Conservation (phyloP, 1,284 basidiomycete genomes). For the Athelia psychrophila region DNA sequence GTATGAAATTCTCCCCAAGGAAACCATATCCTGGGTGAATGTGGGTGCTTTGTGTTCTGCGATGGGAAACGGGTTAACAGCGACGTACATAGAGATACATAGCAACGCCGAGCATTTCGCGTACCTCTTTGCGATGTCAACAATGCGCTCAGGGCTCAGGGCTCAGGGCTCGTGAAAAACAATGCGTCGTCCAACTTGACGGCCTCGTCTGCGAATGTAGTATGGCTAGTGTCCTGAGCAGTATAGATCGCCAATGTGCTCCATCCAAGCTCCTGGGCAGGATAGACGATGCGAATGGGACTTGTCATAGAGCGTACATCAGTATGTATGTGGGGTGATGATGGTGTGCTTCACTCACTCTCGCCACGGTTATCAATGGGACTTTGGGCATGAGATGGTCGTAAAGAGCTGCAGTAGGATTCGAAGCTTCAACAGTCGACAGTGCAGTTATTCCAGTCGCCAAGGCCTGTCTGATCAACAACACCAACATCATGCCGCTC, state of each 20-base stretch:
- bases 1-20: conserved; percentile 61
- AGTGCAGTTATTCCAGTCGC: no score
- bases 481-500: no score
- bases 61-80: no score
- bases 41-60: no score
- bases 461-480: no score
- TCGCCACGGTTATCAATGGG: no score
- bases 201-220: conserved; percentile 47
- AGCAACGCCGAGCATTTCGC: conserved; percentile 41
- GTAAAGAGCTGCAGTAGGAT: no score
- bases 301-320: no score
- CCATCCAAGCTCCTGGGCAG: conserved; percentile 46
- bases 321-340: no score
- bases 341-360: no score
- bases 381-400: no score
- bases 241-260: conserved; percentile 54
- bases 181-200: conserved; percentile 27
- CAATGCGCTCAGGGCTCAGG: conserved; percentile 47
- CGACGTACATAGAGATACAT: conserved; percentile 29
- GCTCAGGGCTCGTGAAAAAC: conserved; percentile 29
- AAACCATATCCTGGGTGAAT: conserved; percentile 70
- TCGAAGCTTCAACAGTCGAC: no score
- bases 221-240: conserved; percentile 53
- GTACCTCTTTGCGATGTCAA: conserved; percentile 31
- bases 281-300: conserved; percentile 56